phyloP scores from a whole-genome alignment of 2,329 filamentous ascomycete genomes.

The Esteya vermicola region DNA sequence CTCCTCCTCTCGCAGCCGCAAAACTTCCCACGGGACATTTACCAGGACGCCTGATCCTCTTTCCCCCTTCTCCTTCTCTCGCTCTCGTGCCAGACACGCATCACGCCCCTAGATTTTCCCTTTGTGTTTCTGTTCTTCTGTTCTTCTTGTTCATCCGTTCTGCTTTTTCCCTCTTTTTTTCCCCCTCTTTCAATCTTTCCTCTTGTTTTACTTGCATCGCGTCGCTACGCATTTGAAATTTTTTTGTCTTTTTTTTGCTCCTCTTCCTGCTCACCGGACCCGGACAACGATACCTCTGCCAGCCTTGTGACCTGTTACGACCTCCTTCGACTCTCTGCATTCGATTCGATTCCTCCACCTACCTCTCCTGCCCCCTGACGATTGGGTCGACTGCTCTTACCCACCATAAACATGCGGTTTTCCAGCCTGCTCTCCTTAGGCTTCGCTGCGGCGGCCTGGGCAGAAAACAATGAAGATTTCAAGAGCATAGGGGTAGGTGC shows the following conservation, averaged over 20 bases:
- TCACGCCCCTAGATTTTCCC: not conserved
- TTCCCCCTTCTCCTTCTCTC: not conserved
- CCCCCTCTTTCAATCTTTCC: not conserved
- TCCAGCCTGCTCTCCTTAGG: slow-evolving; percentile 31
- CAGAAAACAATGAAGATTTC: slow-evolving; percentile 30
- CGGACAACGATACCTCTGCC: too few relatives aligned
- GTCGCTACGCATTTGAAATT: too few relatives aligned
- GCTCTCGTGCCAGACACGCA: too few relatives aligned
- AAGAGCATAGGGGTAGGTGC: slow-evolving; percentile 27
- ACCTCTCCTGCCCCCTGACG: too few relatives aligned
- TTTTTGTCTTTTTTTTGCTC: not conserved
- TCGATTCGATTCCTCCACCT: not conserved
- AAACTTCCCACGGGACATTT: too few relatives aligned
- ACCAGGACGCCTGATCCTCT: too few relatives aligned
- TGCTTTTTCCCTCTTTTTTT: not conserved
- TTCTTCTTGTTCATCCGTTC: not conserved
- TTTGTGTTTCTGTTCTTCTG: not conserved
- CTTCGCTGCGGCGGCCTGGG: slow-evolving; percentile 35
- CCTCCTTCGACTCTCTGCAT: not conserved
- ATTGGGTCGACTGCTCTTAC: not conserved
- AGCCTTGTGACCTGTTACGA: too few relatives aligned
- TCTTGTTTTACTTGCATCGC: not conserved
- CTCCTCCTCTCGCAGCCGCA: too few relatives aligned
- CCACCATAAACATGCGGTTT: slow-evolving; percentile 27
- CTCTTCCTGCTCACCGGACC: not conserved